Evolutionary conservation across 179 eudicot species (phyloP).

Genomic region (Beta corolliflora): DNA sequence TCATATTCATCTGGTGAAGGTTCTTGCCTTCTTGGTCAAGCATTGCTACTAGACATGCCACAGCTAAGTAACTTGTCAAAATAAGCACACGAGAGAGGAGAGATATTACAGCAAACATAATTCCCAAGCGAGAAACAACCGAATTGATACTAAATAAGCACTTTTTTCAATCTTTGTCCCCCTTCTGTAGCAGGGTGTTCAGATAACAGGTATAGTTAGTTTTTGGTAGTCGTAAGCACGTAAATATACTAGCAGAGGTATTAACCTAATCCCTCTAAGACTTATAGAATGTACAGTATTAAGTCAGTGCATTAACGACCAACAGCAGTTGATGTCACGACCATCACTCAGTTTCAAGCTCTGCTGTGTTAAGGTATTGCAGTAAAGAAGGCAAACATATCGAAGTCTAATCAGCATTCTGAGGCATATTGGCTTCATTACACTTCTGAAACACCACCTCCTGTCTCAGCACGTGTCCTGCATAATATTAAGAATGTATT

Average conservation of each 20-base stretch:
- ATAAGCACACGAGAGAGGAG: not conserved
- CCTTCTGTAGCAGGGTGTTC: not conserved
- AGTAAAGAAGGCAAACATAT: not conserved
- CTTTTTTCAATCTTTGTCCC: not conserved
- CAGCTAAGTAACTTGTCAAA: not conserved
- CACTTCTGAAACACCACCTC: constrained; percentile 79
- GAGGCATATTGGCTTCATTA: constrained; percentile 41
- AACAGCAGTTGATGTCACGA: not conserved
- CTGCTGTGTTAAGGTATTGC: not conserved
- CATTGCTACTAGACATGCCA: not conserved
- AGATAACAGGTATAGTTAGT: not conserved
- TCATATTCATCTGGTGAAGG: not conserved
- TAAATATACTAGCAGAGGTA: not conserved
- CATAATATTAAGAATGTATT: not conserved
- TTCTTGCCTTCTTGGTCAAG: not conserved
- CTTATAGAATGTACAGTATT: constrained; percentile 6
- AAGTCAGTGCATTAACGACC: constrained; percentile 13
- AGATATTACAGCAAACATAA: not conserved
- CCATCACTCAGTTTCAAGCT: constrained; percentile 12
- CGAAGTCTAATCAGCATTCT: not conserved
- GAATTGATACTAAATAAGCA: not conserved
- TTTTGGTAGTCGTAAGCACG: not conserved
- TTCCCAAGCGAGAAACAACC: not conserved
- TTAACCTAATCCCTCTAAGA: not conserved
- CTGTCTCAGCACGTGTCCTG: constrained; percentile 79